These are phyloP conservation scores for Lagenaria siceraria DNA, from an alignment of 306 rosid genomes.

Conservation along the genomic window DNA sequence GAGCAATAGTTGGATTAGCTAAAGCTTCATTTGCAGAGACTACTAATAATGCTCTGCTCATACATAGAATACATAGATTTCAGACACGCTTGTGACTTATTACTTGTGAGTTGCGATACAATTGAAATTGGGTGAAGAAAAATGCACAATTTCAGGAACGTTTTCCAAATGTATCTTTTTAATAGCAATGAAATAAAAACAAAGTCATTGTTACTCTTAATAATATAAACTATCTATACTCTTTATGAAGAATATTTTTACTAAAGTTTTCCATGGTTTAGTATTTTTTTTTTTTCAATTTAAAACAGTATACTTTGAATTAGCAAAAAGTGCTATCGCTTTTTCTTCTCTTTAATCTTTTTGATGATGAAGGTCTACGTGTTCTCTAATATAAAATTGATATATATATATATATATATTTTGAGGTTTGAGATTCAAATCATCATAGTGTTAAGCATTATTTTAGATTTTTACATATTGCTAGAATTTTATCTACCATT, in stretches of 20 bases:
- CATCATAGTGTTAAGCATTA: no score
- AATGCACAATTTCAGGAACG: neutral
- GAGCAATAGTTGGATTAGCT: neutral
- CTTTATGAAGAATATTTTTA: neutral
- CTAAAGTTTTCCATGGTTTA: neutral
- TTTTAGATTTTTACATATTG: no score
- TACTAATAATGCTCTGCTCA: neutral
- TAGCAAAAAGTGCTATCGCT: neutral
- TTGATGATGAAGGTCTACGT: no score
- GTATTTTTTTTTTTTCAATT: neutral
- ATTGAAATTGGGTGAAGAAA: neutral
- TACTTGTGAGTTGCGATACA: neutral
- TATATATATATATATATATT: no score
- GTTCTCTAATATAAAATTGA: no score
- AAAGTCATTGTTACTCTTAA: neutral
- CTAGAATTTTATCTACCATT: no score
- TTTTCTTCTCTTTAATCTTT: neutral
- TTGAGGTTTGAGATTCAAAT: no score
- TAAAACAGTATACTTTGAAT: neutral
- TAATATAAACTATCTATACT: neutral
- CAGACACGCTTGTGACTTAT: neutral
- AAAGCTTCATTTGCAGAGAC: neutral
- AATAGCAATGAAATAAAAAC: neutral
- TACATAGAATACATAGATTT: neutral
- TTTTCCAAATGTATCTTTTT: neutral